Base-by-base conservation (phyloP, 306 rosid genomes). In the Rosa persica region DNA sequence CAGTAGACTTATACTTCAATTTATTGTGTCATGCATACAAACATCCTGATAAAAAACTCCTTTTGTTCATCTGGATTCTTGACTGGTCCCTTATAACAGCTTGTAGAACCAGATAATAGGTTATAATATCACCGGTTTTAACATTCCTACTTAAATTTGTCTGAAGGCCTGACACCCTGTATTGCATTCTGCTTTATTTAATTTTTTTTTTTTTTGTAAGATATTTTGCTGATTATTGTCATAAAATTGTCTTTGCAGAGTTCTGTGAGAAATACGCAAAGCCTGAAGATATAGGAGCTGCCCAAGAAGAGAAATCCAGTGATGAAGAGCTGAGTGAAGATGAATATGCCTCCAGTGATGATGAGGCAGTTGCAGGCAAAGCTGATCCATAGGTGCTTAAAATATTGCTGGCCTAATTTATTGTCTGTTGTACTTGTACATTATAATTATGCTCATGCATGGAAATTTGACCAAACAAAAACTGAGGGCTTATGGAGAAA, bases 301-400 rank as follows among this genome's bases (percentile, higher is more conserved):
- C 52, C 2, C 57, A 72, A 52, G 97, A 90, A 74, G 93, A 88
- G 83, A 81, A 73, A 61, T 89, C 94, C 4, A 88, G 90, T 36
- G 94, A 92, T 8, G 98, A 88, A 72, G 97, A 93, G 85, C 81
- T 83, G 83, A 89, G 92, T 76, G 98, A 90, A 81, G 96, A 87
- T 76, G 96, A 88, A 64, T 88, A 83, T 79, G 85, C 83, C 80
- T 89, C 94, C 54, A 81, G 85, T 70, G 98, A 87, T 30, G 97
- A 89, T 0, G 94, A 58, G 19, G 68, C 20, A 40, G 82, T 87
- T 39, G 93, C 89, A 5, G 97, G 93, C 42, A 64, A 88, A 78
- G 96, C 93, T 64, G 97, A 92, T 90, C 94, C 85, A 40, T 89
- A 87, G 83, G 25, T 73, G 76, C 65, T 20, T 30, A 23, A 27